Evolutionary conservation across 2,329 filamentous ascomycete species (phyloP), one percentile per base, ranked within the genome.

Genomic region (Colletotrichum echinochloae): DNA sequence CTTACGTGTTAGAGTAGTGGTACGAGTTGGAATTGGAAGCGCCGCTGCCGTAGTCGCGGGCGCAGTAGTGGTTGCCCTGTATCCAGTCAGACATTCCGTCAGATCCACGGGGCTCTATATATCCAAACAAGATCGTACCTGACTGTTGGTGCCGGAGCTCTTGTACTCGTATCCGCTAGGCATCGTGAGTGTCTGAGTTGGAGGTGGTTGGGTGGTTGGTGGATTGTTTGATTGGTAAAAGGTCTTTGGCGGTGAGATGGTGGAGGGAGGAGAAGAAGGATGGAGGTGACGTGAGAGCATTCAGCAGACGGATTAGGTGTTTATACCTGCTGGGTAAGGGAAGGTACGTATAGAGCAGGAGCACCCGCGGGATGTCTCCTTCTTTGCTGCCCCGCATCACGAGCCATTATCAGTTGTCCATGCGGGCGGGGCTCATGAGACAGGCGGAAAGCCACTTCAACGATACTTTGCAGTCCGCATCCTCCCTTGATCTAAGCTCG

Each of bases 61-160:
- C 79, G 79, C 89, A 91, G 76, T 89, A 92, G 81, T 89, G 87
- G 80, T 92, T 92, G 72, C 91, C 90, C 90, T 92, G 35, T 37
- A 1, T 12, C 26, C 12, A 16, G 26, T 61, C 41, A 67, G 67
- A 3, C 30, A 33, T 12, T 26, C 2, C 18, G 20, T 23, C 30
- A 2, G 30, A 14, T 5, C 4, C 9, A n/a, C 5, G 7, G 9
- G 16, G 12, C 23, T 11, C 14, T 23, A 11, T 7, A 23, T n/a
- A 3, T 16, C 9, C 16, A 23, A 18, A 18, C 2, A 39, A 41
- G 3, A 33, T 73, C 78, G 70, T 80, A 90, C 90, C 83, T 90
- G 83, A 79, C 79, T 87, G 81, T 92, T 92, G 78, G 86, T 90
- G 77, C 91, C 90, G 75, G 79, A 82, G 79, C 82, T 79, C 76